Evolutionary conservation across 2,329 filamentous ascomycete genomes (phyloP), one percentile per base, ranked within the genome.

Genomic region (Colletotrichum limetticola): DNA sequence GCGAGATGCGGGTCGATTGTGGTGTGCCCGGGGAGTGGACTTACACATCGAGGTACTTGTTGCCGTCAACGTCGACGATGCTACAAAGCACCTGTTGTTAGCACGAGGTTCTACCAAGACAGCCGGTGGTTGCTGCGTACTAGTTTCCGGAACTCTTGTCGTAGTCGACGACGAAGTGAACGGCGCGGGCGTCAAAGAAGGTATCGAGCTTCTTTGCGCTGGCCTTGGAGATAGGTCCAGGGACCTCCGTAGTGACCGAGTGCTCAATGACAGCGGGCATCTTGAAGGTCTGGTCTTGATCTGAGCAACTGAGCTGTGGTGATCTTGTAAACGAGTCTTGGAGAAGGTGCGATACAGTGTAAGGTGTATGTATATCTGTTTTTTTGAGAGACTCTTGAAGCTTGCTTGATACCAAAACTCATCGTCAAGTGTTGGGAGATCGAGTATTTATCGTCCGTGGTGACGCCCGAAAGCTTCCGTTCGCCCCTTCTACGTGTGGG

Each of bases 141-240:
- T 89, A 89, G 80, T 88, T 89, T 66, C 86, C 87, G 57, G 82
- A 78, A 78, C 86, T 87, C 81, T 88, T 85, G 62, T 86, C 80
- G 75, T 89, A 89, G 78, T 89, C 84, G 66, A 85, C 86, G 66
- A 88, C 83, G 78, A 88, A 87, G 79, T 88, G 85, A 68, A 88
- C 82, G 68, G 85, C 86, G 59, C 87, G 83, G 42, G 85, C 86
- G 77, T 89, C 87, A 74, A 88, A 89, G 74, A 89, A 82, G 64
- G 82, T 79, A 74, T 87, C 82, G 57, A 89, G 82, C 74, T 86
- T 78, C 78, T 83, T 80, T 63, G 80, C 76, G 71, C 79, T 79
- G 69, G 82, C 82, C 80, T 81, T 81, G 74, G 83, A 83, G 75
- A 81, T 74, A 35, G 83, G 83, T 55, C 83, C 83, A 71, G 83